Evolutionary conservation across 1,284 basidiomycete species (phyloP), one percentile per base, ranked within the genome.

Genomic region (Blastosporella zonata): DNA sequence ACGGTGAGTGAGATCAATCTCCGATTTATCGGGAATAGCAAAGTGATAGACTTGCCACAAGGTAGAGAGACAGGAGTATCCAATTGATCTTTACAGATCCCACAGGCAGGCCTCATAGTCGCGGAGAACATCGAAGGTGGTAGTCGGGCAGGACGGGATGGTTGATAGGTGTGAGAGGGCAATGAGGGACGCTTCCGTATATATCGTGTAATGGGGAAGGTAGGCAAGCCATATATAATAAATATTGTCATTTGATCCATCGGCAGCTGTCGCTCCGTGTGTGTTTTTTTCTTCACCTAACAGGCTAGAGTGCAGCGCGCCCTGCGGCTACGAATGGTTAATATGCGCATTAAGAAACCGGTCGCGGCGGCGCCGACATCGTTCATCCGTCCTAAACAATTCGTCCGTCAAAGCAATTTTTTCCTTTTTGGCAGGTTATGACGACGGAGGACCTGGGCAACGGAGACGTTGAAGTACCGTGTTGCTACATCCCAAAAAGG

Each of bases 1-100:
- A 48, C 38, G 17, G 18, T 17, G 10, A 21, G 46, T 34, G n/a
- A n/a, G n/a, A n/a, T n/a, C 36, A 42, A 46, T 48, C 17, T 34
- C 41, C 29, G 13, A 43, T 46, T 17, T n/a, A 2, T 38, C 37
- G 28, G 22, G 29, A 20, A 51, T 40, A 18, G 23, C 7, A 36
- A 15, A 29, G 39, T 28, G 43, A 33, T 33, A 17, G 29, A 63
- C 72, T 54, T 59, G 82, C 81, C 81, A 60, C 81, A 83, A 46
- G 81, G 79, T 12, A 82, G 59, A n/a, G 75, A 73, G n/a, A 78
- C 75, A 3, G 81, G 81, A 20, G 67, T 66, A 47, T 73, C 74
- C 37, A 76, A 64, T 9, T 62, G 60, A 47, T 79, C 77, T 28
- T 76, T 67, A 62, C 81, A 84, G 59, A 82, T 77, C 47, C 70